Base-by-base conservation (phyloP, 208 protist genomes). In the Phytomonas sp. region DNA sequence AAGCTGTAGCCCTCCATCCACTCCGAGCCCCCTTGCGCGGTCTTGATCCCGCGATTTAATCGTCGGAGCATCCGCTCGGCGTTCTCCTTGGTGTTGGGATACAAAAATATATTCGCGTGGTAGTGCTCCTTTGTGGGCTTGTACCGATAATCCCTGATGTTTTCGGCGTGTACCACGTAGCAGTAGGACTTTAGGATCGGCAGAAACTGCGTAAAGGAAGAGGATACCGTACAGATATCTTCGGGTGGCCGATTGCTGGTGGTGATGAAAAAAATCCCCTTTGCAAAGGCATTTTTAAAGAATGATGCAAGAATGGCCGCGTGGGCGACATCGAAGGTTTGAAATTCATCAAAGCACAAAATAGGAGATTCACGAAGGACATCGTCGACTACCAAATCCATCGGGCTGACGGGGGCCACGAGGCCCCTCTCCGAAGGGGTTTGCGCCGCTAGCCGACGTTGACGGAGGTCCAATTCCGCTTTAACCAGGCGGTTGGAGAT, bases 291-390 rank as follows among this genome's bases (percentile, higher is more conserved):
- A n/a, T 66, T 52, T 14, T 80, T 82, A 73, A 97, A 94, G 63
- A 97, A 94, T 11, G 79, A 66, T 14, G 83, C 75, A 23, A 97
- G 79, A 11, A 97, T 71, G 45, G 89, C 80, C 0, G 89, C 92
- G 65, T 95, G 87, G 0, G 87, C 86, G 0, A 94, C 86, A 52
- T 97, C 92, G 67, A 94, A 91, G n/a, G 89, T 93, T 70, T 97
- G 92, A 59, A 97, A 93, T 76, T 97, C 92, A 66, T 97, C 92
- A 52, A 97, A 91, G 69, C 92, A 97, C n/a, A 97, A 72, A 29
- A 97, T 77, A n/a, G 82, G 84, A 31, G 84, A 86, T 72, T 96
- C 84, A 1, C 60, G 52, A 31, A 93, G 80, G 8, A 96, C 72
- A 33, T 88, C 82, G 37, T 75, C 68, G 42, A 94, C 88, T 1